Percentiles rank a stretch among this genome's conserved stretches.
These are phyloP conservation scores for Chlamydomonas incerta DNA, from an alignment of 139 green algal species.

Conservation along the genomic window DNA sequence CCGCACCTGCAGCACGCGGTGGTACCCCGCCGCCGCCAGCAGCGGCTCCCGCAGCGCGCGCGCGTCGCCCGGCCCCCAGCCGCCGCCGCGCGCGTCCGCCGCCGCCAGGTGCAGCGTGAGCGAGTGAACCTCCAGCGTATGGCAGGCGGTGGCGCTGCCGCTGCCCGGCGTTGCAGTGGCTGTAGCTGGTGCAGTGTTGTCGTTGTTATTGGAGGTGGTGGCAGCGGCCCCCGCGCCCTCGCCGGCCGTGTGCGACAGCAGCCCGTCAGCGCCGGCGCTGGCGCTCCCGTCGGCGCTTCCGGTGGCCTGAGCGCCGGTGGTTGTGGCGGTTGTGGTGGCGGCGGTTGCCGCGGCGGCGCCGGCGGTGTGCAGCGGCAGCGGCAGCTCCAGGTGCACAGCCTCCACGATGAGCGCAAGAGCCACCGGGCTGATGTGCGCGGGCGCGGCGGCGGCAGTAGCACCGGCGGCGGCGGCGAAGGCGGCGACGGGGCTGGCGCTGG, in stretches of 20 bases:
- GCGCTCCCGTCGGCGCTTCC: constrained; percentile 1
- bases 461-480: no score
- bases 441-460: not conserved
- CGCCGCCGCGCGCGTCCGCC: constrained; percentile 43
- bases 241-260: no score
- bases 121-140: constrained; percentile 57
- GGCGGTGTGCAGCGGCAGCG: not conserved
- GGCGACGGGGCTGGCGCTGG: no score
- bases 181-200: no score
- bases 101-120: constrained; percentile 61
- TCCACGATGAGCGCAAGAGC: constrained; percentile 42
- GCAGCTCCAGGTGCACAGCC: constrained; percentile 11
- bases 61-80: constrained; percentile 24
- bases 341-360: not conserved
- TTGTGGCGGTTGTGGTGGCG: constrained; percentile 12
- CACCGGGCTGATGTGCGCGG: constrained; percentile 34
- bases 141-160: constrained; percentile 41
- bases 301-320: not conserved
- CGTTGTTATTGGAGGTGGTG: no score
- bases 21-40: constrained; percentile 45
- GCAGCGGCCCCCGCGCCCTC: no score
- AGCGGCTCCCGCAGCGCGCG: constrained; percentile 19
- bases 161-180: no score
- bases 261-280: not conserved
- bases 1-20: constrained; percentile 35